Percentiles rank a stretch among this genome's conserved stretches.
These are phyloP conservation scores for Trebouxia gelatinosa DNA, from an alignment of 163 green algal genomes.

Conservation along the genomic window DNA sequence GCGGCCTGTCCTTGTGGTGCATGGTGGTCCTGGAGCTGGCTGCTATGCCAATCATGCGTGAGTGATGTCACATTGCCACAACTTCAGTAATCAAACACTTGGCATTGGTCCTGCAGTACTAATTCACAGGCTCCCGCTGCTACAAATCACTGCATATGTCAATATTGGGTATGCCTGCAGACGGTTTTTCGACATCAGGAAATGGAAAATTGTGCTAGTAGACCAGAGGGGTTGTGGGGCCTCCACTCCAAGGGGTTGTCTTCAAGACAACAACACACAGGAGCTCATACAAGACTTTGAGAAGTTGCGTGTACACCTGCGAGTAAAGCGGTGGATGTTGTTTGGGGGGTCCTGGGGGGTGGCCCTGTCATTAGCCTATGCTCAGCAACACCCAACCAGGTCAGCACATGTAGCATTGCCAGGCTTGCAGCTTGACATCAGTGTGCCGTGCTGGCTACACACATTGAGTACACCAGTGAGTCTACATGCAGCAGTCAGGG, in stretches of 20 bases:
- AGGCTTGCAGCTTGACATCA: no score
- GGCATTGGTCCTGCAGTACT: no score
- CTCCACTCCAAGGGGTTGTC: slow-evolving; percentile 50
- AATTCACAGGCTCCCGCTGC: no score
- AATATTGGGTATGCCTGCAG: no score
- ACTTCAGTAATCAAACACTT: no score
- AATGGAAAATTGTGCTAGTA: slow-evolving; percentile 65
- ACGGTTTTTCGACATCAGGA: slow-evolving; percentile 65
- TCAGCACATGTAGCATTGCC: no score
- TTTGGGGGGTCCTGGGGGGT: slow-evolving; percentile 65
- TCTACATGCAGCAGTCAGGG: no score
- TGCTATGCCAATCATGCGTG: slow-evolving; percentile 67
- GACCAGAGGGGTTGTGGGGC: slow-evolving; percentile 71
- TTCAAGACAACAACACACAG: slow-evolving; percentile 62
- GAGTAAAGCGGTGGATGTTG: slow-evolving; percentile 53
- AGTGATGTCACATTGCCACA: no score
- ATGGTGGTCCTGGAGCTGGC: slow-evolving; percentile 68
- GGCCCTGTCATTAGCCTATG: slow-evolving; percentile 54
- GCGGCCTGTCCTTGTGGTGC: slow-evolving; percentile 58
- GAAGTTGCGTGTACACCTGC: slow-evolving; percentile 48
- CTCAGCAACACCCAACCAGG: slow-evolving; percentile 35
- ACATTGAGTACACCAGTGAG: no score
- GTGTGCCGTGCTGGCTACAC: no score
- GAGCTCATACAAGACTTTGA: slow-evolving; percentile 65
- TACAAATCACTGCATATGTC: no score